Percentiles rank a stretch among this genome's conserved stretches.
Conservation (phyloP, 2,329 filamentous ascomycete genomes). For the Fonsecaea nubica region DNA sequence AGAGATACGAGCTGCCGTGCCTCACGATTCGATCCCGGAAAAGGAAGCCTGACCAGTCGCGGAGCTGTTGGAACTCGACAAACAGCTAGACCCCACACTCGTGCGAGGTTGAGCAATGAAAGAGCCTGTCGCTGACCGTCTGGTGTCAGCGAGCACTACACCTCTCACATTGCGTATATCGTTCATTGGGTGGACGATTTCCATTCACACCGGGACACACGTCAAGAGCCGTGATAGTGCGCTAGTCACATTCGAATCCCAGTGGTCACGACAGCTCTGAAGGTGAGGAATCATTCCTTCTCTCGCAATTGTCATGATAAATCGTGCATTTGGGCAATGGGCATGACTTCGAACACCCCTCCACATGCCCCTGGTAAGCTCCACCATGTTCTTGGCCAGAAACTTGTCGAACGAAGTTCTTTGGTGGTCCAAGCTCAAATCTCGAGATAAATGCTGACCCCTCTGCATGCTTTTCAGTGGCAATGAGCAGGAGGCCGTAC, state of each 20-base stretch:
- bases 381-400: not conserved
- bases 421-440: not conserved
- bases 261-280: not conserved
- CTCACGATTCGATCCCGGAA: constrained; percentile 1
- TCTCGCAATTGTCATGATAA: not conserved
- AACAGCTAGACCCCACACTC: not conserved
- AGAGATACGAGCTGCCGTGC: not conserved
- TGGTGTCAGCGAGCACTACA: not conserved
- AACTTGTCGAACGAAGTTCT: not conserved
- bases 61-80: not conserved
- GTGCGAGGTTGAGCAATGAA: not conserved
- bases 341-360: not conserved
- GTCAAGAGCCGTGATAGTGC: not conserved
- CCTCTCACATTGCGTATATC: not conserved
- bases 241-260: not conserved
- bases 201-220: not conserved
- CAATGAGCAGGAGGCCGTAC: not conserved
- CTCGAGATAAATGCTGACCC: not conserved
- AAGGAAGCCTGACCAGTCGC: not conserved
- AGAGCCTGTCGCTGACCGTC: not conserved
- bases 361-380: not conserved
- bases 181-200: not conserved
- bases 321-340: not conserved
- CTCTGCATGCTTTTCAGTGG: not conserved
- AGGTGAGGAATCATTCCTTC: not conserved